Conservation (phyloP, 2,329 filamentous ascomycete species). For the Neonectria sp. region DNA sequence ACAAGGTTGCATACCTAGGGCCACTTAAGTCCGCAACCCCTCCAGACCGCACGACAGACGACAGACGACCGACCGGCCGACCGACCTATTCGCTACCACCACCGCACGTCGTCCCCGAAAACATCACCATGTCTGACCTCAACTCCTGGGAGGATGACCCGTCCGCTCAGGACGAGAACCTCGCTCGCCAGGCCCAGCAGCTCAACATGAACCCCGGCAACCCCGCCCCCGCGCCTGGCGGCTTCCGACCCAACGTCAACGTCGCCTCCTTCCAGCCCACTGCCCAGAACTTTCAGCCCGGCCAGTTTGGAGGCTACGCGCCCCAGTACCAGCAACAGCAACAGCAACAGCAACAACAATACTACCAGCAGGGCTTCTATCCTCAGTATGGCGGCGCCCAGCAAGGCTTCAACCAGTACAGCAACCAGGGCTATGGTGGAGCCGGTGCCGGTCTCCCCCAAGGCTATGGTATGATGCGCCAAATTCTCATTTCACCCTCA, state of each 20-base stretch:
- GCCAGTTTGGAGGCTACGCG: conserved; percentile 74
- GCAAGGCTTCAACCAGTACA: conserved; percentile 66
- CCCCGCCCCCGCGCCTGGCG: conserved; percentile 60
- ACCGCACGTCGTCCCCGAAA: conserved; percentile 25
- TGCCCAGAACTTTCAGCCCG: conserved; percentile 79
- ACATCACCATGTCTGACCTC: conserved; percentile 82
- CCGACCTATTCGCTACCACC: conserved; percentile 32
- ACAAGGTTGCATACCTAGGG: conserved; percentile 31
- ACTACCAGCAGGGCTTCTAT: conserved; percentile 70
- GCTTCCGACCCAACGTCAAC: conserved; percentile 66
- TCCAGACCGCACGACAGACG: conserved; percentile 36
- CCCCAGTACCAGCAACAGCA: conserved; percentile 67
- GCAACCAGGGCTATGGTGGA: conserved; percentile 69
- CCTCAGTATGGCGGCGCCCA: conserved; percentile 67
- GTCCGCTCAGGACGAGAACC: conserved; percentile 81
- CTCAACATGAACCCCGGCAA: conserved; percentile 78
- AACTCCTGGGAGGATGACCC: conserved; percentile 97
- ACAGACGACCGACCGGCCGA: conserved; percentile 37
- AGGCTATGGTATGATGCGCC: conserved; percentile 55
- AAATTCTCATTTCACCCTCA: conserved; percentile 4
- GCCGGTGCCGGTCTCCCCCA: conserved; percentile 61
- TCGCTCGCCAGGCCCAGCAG: conserved; percentile 83
- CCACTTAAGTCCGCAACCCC: conserved; percentile 31
- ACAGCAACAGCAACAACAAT: conserved; percentile 65
- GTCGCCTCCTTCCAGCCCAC: conserved; percentile 81